These are phyloP conservation scores for Colletotrichum musae DNA, from an alignment of 2,329 filamentous ascomycete genomes.

Conservation along the genomic window DNA sequence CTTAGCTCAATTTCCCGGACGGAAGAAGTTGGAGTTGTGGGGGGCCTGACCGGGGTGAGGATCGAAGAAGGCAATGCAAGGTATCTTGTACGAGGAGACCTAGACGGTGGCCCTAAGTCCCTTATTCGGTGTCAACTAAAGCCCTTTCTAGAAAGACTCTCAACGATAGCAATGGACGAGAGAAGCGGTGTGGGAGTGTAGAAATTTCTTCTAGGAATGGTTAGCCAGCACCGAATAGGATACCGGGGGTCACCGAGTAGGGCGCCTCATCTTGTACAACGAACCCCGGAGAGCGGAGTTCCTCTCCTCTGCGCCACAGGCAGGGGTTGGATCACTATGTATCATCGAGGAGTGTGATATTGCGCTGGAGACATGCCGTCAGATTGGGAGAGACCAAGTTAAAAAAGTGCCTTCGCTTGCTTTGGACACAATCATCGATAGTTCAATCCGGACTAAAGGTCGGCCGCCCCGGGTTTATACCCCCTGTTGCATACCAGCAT, in stretches of 20 bases:
- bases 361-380: constrained; percentile 18
- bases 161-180: too few species aligned
- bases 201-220: too few species aligned
- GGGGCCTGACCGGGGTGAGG: constrained; percentile 13
- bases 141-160: too few species aligned
- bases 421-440: not conserved
- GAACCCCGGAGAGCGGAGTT: constrained; percentile 19
- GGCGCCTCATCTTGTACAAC: not conserved
- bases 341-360: constrained; percentile 9
- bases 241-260: too few species aligned
- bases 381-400: constrained; percentile 28
- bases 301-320: constrained; percentile 20
- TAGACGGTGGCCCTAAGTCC: too few species aligned
- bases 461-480: constrained; percentile 28
- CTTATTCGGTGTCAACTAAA: too few species aligned
- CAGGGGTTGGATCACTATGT: not conserved
- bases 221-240: too few species aligned
- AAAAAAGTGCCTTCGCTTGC: not conserved
- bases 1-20: constrained; percentile 6
- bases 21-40: constrained; percentile 5
- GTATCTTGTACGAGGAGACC: not conserved
- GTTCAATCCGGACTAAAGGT: constrained; percentile 16
- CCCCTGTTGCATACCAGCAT: constrained; percentile 27
- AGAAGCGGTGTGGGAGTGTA: too few species aligned
- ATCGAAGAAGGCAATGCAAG: not conserved